Evolutionary conservation across 371 early-diverging fungal genomes (phyloP).

Genomic region (Parasitella parasitica): DNA sequence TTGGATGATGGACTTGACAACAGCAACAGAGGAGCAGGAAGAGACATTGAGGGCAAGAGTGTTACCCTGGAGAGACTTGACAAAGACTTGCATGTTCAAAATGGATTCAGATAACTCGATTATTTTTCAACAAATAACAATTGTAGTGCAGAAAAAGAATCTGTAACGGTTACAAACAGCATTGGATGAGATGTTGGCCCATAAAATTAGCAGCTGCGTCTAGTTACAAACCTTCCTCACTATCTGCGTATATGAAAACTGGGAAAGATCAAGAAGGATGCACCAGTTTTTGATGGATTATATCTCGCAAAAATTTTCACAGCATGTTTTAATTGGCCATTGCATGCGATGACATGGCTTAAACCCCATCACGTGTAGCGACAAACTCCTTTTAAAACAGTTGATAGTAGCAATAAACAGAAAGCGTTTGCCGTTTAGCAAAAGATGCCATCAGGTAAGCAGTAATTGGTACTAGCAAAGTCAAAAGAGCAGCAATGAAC

Average conservation of each 20-base stretch:
- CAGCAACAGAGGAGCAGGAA: constrained; percentile 71
- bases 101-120: constrained; percentile 42
- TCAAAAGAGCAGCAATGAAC: too few species aligned
- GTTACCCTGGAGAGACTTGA: constrained; percentile 84
- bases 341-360: not conserved
- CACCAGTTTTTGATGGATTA: not conserved
- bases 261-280: constrained; percentile 12
- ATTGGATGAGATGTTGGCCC: too few species aligned
- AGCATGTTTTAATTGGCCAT: not conserved
- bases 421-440: not conserved
- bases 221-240: constrained; percentile 34
- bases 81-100: constrained; percentile 80
- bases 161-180: too few species aligned
- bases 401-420: too few species aligned
- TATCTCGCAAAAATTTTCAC: constrained; percentile 8
- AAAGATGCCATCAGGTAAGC: constrained; percentile 17
- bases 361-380: not conserved
- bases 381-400: not conserved
- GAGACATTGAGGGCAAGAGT: constrained; percentile 85
- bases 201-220: too few species aligned
- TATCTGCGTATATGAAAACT: constrained; percentile 29
- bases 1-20: constrained; percentile 87
- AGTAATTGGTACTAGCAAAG: not conserved
- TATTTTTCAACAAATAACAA: constrained; percentile 27
- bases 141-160: constrained; percentile 34